Evolutionary conservation across 2,329 filamentous ascomycete species (phyloP).

Genomic region (Arthrobotrys sphaeroides): DNA sequence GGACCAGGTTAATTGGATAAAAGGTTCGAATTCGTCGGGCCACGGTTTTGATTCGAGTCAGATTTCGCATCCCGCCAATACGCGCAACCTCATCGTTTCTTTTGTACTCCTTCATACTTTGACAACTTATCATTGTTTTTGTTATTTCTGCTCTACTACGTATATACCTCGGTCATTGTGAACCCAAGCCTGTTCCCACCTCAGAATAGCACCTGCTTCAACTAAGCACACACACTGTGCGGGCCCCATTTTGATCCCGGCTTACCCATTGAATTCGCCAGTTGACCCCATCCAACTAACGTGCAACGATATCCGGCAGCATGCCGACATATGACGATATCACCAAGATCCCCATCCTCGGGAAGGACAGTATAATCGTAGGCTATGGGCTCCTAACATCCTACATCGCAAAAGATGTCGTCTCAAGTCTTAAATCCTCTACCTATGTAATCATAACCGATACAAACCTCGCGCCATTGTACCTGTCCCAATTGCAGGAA

Average conservation of each 20-base stretch:
- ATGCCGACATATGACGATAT: slow-evolving; percentile 36
- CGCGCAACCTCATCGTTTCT: neutral
- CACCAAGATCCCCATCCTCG: slow-evolving; percentile 78
- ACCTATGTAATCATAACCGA: slow-evolving; percentile 98
- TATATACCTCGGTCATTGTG: neutral
- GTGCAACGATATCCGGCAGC: neutral
- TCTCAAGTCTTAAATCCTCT: slow-evolving; percentile 79
- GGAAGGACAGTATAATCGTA: slow-evolving; percentile 88
- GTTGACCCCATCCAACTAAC: neutral
- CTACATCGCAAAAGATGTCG: slow-evolving; percentile 82
- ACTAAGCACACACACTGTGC: neutral
- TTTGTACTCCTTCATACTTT: neutral
- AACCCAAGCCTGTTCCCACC: neutral
- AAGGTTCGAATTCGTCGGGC: slow-evolving; percentile 19
- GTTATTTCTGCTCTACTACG: neutral
- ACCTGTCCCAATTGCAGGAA: slow-evolving; percentile 78
- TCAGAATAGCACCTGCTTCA: neutral
- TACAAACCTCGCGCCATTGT: slow-evolving; percentile 84
- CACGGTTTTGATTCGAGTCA: slow-evolving; percentile 1
- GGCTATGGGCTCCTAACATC: slow-evolving; percentile 89
- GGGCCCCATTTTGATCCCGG: neutral
- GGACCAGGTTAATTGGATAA: slow-evolving; percentile 46
- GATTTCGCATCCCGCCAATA: neutral
- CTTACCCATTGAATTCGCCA: neutral
- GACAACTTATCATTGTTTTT: neutral